Evolutionary conservation across 768 basidiomycete genomes (phyloP).

Genomic region (Panaeolus papilionaceus): DNA sequence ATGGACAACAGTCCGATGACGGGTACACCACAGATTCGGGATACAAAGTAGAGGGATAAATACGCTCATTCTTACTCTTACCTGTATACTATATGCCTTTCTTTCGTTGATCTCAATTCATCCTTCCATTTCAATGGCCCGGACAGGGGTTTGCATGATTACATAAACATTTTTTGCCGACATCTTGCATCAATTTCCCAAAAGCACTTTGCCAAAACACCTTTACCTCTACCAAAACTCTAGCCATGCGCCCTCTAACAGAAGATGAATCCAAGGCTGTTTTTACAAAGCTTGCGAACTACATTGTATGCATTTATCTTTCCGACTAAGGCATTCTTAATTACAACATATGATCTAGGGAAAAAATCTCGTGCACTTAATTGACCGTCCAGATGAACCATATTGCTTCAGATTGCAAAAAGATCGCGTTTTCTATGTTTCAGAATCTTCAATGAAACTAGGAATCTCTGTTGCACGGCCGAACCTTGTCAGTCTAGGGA

Average conservation of each 20-base stretch:
- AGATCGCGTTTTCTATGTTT: slow-evolving; percentile 96
- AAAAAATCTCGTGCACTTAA: slow-evolving; percentile 93
- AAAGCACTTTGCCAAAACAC: background rate
- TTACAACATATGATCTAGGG: slow-evolving; percentile 60
- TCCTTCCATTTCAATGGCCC: background rate
- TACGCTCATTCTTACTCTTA: background rate
- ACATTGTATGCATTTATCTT: slow-evolving; percentile 67
- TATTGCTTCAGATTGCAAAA: slow-evolving; percentile 96
- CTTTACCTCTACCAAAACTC: slow-evolving; percentile 10
- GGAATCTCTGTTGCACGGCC: slow-evolving; percentile 91
- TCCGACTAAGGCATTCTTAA: slow-evolving; percentile 10
- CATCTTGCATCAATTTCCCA: slow-evolving; percentile 3
- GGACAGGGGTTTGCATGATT: slow-evolving; percentile 14
- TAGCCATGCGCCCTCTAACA: slow-evolving; percentile 89
- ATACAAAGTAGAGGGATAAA: slow-evolving; percentile 1
- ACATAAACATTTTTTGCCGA: slow-evolving; percentile 16
- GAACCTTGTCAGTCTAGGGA: slow-evolving; percentile 91
- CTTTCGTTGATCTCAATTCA: slow-evolving; percentile 1
- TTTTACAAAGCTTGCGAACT: slow-evolving; percentile 97
- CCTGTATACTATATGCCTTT: background rate
- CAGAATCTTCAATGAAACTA: slow-evolving; percentile 92
- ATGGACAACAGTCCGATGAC: background rate
- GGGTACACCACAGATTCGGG: slow-evolving; percentile 1
- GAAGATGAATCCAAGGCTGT: slow-evolving; percentile 97
- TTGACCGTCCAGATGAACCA: slow-evolving; percentile 93